phyloP scores from a whole-genome alignment of 768 basidiomycete genomes.

The Russula virescens region DNA sequence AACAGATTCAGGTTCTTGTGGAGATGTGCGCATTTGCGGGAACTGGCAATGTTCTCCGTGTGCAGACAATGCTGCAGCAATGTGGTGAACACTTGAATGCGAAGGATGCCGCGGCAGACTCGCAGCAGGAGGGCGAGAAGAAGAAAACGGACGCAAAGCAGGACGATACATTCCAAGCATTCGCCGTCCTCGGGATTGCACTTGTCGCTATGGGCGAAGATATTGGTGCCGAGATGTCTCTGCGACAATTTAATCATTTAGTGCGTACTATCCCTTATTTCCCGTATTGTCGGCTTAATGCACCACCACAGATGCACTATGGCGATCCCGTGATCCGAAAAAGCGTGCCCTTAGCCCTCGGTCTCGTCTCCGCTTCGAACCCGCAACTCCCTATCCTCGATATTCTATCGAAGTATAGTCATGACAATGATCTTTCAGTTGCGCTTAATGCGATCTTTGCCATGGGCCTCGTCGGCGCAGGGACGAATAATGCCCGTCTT shows the following conservation, averaged over 20 bases:
- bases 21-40: conserved; percentile 94
- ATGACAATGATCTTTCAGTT: conserved; percentile 96
- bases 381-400: conserved; percentile 92
- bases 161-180: conserved; percentile 83
- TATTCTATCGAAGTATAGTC: conserved; percentile 96
- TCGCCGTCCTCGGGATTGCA: conserved; percentile 90
- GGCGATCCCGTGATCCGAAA: conserved; percentile 91
- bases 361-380: conserved; percentile 91
- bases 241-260: conserved; percentile 95
- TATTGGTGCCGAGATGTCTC: conserved; percentile 94
- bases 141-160: conserved; percentile 42
- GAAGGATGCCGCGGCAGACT: conserved; percentile 32
- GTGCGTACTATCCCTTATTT: conserved; percentile 42
- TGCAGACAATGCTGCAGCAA: conserved; percentile 87
- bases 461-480: conserved; percentile 97
- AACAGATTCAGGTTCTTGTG: conserved; percentile 85
- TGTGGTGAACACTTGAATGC: conserved; percentile 85
- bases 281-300: conserved; percentile 24
- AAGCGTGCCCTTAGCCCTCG: conserved; percentile 90
- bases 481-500: conserved; percentile 96
- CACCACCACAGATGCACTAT: conserved; percentile 83
- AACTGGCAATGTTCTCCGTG: conserved; percentile 89
- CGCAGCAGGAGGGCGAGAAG: conserved; percentile 56
- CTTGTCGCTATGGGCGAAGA: conserved; percentile 98
- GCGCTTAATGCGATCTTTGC: conserved; percentile 97